Evolutionary conservation across 1,284 basidiomycete species (phyloP).

Genomic region (Ustilago sp.): DNA sequence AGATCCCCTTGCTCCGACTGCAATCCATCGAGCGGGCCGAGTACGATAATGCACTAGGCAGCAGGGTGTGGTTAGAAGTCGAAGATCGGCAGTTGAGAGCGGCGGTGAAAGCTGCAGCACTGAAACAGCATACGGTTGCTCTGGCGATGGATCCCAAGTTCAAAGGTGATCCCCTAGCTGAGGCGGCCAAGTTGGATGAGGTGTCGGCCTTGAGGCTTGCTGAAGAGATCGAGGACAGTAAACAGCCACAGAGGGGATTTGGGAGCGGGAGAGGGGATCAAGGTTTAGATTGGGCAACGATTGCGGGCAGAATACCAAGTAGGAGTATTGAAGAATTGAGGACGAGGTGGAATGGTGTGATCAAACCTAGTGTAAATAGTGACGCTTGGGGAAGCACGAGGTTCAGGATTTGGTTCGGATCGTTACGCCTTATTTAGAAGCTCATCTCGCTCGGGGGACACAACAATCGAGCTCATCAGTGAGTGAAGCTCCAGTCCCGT

Average conservation of each 20-base stretch:
- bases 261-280: neutral
- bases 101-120: constrained; percentile 30
- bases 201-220: constrained; percentile 19
- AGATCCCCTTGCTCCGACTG: constrained; percentile 31
- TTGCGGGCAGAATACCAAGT: constrained; percentile 25
- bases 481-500: constrained; percentile 16
- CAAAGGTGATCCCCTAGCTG: constrained; percentile 19
- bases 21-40: constrained; percentile 49
- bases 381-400: constrained; percentile 24
- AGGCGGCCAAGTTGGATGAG: constrained; percentile 28
- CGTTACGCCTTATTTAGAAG: constrained; percentile 20
- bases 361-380: constrained; percentile 38
- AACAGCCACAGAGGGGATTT: neutral
- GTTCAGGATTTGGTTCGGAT: constrained; percentile 18
- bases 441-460: neutral
- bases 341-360: constrained; percentile 37
- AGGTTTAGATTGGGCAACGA: constrained; percentile 38
- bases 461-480: neutral
- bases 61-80: constrained; percentile 27
- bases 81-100: constrained; percentile 33
- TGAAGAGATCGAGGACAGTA: constrained; percentile 33
- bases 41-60: constrained; percentile 34
- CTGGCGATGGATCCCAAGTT: constrained; percentile 22
- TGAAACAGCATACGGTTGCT: constrained; percentile 23
- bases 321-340: constrained; percentile 35